phyloP scores from a whole-genome alignment of 768 basidiomycete genomes.

The Leccinum obscurum region DNA sequence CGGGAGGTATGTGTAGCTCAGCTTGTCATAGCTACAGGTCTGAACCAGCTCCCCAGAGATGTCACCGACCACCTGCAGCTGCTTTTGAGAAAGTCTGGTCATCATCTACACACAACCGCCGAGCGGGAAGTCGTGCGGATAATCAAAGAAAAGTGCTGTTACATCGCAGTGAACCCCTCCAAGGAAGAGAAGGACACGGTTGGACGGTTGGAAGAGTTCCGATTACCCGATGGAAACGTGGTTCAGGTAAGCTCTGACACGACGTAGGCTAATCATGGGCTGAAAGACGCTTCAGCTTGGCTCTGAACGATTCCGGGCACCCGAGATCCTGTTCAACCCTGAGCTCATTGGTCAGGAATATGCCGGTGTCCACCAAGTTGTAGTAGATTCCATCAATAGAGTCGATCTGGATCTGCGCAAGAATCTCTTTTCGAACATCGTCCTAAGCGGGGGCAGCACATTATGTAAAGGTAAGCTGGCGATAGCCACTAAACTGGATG shows the following conservation, averaged over 20 bases:
- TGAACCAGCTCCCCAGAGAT: slow-evolving; percentile 54
- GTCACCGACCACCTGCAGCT: slow-evolving; percentile 96
- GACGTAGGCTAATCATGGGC: slow-evolving; percentile 13
- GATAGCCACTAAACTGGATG: slow-evolving; percentile 6
- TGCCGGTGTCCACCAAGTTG: slow-evolving; percentile 95
- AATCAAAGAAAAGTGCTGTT: slow-evolving; percentile 98
- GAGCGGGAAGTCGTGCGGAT: slow-evolving; percentile 96
- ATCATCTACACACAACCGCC: slow-evolving; percentile 94
- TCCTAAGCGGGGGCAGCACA: slow-evolving; percentile 95
- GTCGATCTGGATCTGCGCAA: slow-evolving; percentile 97
- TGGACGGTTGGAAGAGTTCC: slow-evolving; percentile 83
- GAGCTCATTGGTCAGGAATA: slow-evolving; percentile 96
- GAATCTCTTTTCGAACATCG: slow-evolving; percentile 93
- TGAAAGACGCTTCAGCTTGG: slow-evolving; percentile 63
- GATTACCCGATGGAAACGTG: slow-evolving; percentile 91
- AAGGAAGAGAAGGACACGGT: slow-evolving; percentile 94
- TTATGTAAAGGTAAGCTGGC: slow-evolving; percentile 76
- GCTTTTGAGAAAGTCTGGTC: slow-evolving; percentile 89
- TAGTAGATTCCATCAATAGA: slow-evolving; percentile 96
- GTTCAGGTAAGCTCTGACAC: slow-evolving; percentile 64
- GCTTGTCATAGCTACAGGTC: neutral
- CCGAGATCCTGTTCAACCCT: slow-evolving; percentile 97
- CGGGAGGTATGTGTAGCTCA: slow-evolving; percentile 62
- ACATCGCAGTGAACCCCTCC: slow-evolving; percentile 86
- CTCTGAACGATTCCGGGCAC: slow-evolving; percentile 92